Conservation (phyloP, 164 flowering plant genomes). For the Vitis labrusca region DNA sequence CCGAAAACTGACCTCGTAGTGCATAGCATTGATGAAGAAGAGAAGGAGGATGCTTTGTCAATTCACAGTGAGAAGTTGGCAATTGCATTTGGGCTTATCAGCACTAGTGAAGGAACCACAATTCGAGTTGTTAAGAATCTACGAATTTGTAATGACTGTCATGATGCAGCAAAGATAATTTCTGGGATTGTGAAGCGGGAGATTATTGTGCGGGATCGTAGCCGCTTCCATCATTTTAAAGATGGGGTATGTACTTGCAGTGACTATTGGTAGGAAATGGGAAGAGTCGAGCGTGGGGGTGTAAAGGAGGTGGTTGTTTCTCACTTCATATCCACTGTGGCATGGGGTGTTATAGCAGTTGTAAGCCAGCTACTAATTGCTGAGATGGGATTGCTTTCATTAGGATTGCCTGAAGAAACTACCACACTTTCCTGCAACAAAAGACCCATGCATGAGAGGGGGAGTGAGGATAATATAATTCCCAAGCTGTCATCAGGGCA, state of each 20-base stretch:
- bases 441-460: too few species aligned
- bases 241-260: constrained; percentile 70
- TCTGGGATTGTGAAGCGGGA: constrained; percentile 49
- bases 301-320: too few species aligned
- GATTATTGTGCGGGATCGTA: constrained; percentile 63
- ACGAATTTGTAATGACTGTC: constrained; percentile 68
- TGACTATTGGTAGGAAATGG: constrained; percentile 55
- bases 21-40: constrained; percentile 31
- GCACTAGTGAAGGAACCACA: constrained; percentile 37
- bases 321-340: too few species aligned
- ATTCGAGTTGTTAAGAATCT: constrained; percentile 79
- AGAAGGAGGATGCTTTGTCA: constrained; percentile 50
- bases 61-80: constrained; percentile 80
- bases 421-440: too few species aligned
- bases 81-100: constrained; percentile 65
- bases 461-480: too few species aligned
- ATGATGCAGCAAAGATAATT: constrained; percentile 59
- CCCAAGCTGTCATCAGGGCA: too few species aligned
- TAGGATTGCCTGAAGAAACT: too few species aligned
- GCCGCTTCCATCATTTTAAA: constrained; percentile 79
- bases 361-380: too few species aligned
- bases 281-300: too few species aligned
- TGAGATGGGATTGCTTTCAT: too few species aligned
- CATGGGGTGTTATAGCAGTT: too few species aligned
- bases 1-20: constrained; percentile 26